phyloP scores from a whole-genome alignment of 2,329 filamentous ascomycete species.

The Fusarium multiceps region DNA sequence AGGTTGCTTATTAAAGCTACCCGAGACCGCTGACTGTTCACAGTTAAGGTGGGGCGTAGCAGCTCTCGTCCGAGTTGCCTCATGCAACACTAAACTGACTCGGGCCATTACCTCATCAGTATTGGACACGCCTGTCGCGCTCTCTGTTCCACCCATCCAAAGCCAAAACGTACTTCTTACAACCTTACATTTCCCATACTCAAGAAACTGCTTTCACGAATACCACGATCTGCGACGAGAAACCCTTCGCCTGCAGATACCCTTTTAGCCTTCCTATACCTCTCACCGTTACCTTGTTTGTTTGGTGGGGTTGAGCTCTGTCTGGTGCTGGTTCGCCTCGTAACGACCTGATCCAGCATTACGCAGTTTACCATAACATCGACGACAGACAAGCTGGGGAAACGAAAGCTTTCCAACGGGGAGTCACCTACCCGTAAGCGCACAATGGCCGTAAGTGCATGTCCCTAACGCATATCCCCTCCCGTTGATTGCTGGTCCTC shows the following conservation, averaged over 20 bases:
- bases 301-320: slow-evolving; percentile 54
- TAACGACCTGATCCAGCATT: slow-evolving; percentile 35
- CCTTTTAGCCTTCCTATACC: not conserved
- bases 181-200: slow-evolving; percentile 27
- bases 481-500: not conserved
- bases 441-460: slow-evolving; percentile 68
- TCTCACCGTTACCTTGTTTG: slow-evolving; percentile 30
- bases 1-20: slow-evolving; percentile 35
- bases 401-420: slow-evolving; percentile 74
- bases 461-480: not conserved
- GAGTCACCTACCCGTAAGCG: slow-evolving; percentile 68
- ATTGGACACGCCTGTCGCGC: slow-evolving; percentile 29
- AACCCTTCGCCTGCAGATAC: slow-evolving; percentile 26
- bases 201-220: slow-evolving; percentile 12
- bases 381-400: slow-evolving; percentile 67
- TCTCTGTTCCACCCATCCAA: slow-evolving; percentile 25
- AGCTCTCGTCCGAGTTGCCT: slow-evolving; percentile 32
- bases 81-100: slow-evolving; percentile 33
- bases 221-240: slow-evolving; percentile 30
- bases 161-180: slow-evolving; percentile 28
- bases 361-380: slow-evolving; percentile 52
- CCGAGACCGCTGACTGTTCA: slow-evolving; percentile 6
- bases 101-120: slow-evolving; percentile 47
- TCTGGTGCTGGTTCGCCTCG: slow-evolving; percentile 50
- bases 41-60: slow-evolving; percentile 15